Conservation (phyloP, 352 stramenopile species). For the Globisporangium paddicum region DNA sequence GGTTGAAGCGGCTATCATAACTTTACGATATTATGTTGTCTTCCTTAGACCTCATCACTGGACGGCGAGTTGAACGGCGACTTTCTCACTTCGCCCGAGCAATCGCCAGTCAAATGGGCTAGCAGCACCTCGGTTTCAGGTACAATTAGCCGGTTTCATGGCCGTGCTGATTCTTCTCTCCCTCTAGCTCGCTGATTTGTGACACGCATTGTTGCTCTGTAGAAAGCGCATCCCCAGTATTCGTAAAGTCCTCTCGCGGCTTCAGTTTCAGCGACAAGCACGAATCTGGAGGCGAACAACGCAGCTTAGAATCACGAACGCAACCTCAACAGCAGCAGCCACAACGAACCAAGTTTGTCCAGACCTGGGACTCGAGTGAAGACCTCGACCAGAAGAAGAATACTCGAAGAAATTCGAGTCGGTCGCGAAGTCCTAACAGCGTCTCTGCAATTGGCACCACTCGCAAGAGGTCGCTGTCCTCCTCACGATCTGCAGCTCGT, state of each 20-base stretch:
- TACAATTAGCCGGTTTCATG: background rate
- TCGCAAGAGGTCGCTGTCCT: background rate
- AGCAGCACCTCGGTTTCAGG: background rate
- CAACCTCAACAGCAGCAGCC: background rate
- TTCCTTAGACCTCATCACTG: background rate
- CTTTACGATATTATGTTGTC: no score
- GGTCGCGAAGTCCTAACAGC: background rate
- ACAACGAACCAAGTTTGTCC: slow-evolving; percentile 3
- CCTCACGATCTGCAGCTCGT: slow-evolving; percentile 8
- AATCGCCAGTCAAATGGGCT: slow-evolving; percentile 1
- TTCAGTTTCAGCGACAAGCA: slow-evolving; percentile 1
- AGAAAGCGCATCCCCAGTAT: slow-evolving; percentile 19
- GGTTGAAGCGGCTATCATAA: background rate
- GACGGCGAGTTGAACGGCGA: background rate
- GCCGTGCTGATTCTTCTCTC: background rate
- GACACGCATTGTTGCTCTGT: background rate
- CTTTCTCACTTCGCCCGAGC: slow-evolving; percentile 6
- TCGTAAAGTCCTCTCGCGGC: slow-evolving; percentile 1
- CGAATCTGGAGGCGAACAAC: background rate
- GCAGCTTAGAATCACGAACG: background rate
- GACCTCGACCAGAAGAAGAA: background rate
- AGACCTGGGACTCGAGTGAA: slow-evolving; percentile 3
- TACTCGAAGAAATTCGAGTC: background rate
- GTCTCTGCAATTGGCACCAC: background rate
- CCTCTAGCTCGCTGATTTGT: background rate